A percentile compares a stretch with the other conserved stretches of the same genome.
Conservation (phyloP, 169 alveolate species). For the Cryptosporidium meleagridis region DNA sequence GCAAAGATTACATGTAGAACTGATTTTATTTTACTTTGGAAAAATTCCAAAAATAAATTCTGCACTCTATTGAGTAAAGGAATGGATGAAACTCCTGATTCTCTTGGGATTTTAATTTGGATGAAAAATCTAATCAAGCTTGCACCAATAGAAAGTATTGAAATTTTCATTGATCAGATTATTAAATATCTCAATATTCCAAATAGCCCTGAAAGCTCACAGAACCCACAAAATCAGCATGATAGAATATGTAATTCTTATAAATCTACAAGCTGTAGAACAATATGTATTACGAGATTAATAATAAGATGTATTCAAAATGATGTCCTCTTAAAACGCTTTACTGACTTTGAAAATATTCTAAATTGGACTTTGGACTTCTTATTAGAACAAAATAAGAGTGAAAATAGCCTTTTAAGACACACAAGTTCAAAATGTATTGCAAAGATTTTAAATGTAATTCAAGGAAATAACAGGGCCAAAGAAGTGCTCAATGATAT, state of each 20-base stretch:
- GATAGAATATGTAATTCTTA: background rate
- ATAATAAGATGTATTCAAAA: conserved; percentile 13
- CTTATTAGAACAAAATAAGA: conserved; percentile 8
- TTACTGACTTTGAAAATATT: background rate
- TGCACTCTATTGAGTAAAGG: background rate
- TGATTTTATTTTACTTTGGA: conserved; percentile 49
- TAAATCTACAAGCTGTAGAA: conserved; percentile 30
- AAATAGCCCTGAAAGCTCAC: background rate
- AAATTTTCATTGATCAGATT: conserved; percentile 20
- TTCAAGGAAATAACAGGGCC: background rate
- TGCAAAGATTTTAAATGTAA: conserved; percentile 25
- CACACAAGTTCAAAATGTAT: conserved; percentile 52
- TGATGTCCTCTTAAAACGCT: background rate
- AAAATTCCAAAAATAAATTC: background rate
- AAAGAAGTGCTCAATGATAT: background rate
- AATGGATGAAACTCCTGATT: conserved; percentile 1
- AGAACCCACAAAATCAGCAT: background rate
- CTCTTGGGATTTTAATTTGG: conserved; percentile 43
- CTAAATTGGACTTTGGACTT: conserved; percentile 1
- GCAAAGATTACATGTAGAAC: conserved; percentile 48
- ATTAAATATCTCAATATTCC: conserved; percentile 10
- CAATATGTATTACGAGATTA: conserved; percentile 37
- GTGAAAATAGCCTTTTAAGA: background rate
- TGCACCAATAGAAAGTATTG: conserved; percentile 54
- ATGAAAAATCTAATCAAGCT: conserved; percentile 37